phyloP scores from a whole-genome alignment of 1,139 yeast species.

The Suhomyces bribrorum region DNA sequence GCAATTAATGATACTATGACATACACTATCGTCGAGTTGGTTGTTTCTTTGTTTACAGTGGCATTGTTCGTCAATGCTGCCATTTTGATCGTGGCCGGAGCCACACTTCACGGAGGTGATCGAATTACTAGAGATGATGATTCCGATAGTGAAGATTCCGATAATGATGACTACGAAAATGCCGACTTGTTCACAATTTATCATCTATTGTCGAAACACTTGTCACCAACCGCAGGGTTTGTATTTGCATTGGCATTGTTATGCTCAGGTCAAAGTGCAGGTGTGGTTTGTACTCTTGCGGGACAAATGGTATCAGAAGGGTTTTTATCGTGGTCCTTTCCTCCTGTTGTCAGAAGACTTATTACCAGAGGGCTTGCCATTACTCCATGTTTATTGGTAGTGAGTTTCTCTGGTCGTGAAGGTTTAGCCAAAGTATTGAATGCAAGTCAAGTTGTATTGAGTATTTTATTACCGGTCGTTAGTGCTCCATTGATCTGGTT shows the following conservation, averaged over 20 bases:
- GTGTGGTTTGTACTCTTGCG: constrained; percentile 95
- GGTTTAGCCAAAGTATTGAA: constrained; percentile 83
- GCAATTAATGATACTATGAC: constrained; percentile 72
- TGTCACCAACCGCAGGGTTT: constrained; percentile 90
- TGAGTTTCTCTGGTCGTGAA: constrained; percentile 74
- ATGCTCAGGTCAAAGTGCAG: constrained; percentile 97
- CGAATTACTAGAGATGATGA: constrained; percentile 20
- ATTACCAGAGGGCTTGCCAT: constrained; percentile 85
- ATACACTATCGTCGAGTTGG: constrained; percentile 73
- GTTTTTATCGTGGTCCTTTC: constrained; percentile 78
- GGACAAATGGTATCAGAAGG: constrained; percentile 98
- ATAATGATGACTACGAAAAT: constrained; percentile 46
- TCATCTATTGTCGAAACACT: constrained; percentile 65
- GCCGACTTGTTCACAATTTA: constrained; percentile 91
- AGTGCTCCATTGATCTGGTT: constrained; percentile 88
- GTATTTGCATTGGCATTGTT: constrained; percentile 89
- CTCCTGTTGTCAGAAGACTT: constrained; percentile 84
- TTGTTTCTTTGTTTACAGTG: constrained; percentile 71
- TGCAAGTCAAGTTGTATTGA: constrained; percentile 83
- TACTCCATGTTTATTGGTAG: constrained; percentile 83
- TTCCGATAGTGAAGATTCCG: constrained; percentile 21
- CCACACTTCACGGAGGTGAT: constrained; percentile 49
- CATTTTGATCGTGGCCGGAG: constrained; percentile 81
- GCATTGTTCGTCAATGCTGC: constrained; percentile 87
- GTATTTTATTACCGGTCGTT: constrained; percentile 82